phyloP scores from a whole-genome alignment of 2,329 filamentous ascomycete genomes.

The Didymella lethalis region DNA sequence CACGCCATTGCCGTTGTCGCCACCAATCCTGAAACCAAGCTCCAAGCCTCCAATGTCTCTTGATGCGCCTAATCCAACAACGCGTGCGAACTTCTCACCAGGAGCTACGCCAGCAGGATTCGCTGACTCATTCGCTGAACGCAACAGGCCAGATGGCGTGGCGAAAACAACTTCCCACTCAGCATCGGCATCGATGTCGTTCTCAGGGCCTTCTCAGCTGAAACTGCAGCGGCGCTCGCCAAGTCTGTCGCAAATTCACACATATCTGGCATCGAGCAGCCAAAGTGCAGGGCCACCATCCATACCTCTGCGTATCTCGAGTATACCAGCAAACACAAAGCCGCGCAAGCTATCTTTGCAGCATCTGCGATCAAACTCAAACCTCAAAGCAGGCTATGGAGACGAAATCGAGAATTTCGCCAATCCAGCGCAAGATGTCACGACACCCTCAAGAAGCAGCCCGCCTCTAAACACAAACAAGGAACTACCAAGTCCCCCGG shows the following conservation, averaged over 20 bases:
- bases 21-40: constrained; percentile 45
- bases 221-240: constrained; percentile 31
- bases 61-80: constrained; percentile 44
- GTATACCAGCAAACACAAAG: constrained; percentile 43
- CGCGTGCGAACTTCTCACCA: constrained; percentile 42
- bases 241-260: constrained; percentile 32
- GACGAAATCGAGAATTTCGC: constrained; percentile 31
- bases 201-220: constrained; percentile 12
- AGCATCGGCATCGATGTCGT: constrained; percentile 32
- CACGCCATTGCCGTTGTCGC: constrained; percentile 45
- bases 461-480: constrained; percentile 44
- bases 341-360: constrained; percentile 46
- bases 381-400: background rate
- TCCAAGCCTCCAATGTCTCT: constrained; percentile 43
- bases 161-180: constrained; percentile 26
- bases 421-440: constrained; percentile 13
- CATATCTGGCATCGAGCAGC: constrained; percentile 24
- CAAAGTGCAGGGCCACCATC: constrained; percentile 34
- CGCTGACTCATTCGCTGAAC: constrained; percentile 23
- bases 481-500: constrained; percentile 41
- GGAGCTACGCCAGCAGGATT: constrained; percentile 25
- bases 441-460: constrained; percentile 19
- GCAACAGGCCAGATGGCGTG: background rate
- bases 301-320: constrained; percentile 47
- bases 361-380: constrained; percentile 29